phyloP scores from a whole-genome alignment of 441 rosid species.

The Croton setiger region DNA sequence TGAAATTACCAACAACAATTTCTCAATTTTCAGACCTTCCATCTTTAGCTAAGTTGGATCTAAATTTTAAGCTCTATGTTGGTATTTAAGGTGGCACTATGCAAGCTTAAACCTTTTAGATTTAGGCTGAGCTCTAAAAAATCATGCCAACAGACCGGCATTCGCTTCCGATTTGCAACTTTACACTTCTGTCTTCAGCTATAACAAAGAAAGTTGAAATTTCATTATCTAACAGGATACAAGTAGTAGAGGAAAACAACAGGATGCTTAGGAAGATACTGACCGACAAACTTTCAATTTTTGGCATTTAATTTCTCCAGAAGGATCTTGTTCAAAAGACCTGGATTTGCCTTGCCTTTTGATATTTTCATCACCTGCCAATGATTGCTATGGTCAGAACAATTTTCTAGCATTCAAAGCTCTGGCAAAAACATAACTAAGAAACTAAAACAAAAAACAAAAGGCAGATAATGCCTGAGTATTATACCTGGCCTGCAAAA shows the following conservation, averaged over 20 bases:
- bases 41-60: background rate
- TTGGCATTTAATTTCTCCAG: slow-evolving; percentile 60
- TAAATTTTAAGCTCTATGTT: background rate
- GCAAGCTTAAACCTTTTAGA: background rate
- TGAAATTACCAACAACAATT: background rate
- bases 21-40: background rate
- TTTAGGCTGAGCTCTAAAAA: background rate
- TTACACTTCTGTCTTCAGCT: background rate
- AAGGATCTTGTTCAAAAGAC: slow-evolving; percentile 76
- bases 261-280: background rate
- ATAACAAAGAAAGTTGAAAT: background rate
- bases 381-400: slow-evolving; percentile 12
- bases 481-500: slow-evolving; percentile 80
- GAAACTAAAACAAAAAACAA: background rate
- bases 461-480: background rate
- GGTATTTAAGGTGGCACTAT: background rate
- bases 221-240: background rate
- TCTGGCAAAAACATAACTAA: background rate
- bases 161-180: background rate
- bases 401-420: background rate
- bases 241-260: background rate
- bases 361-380: slow-evolving; percentile 87
- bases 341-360: slow-evolving; percentile 88
- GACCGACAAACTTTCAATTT: slow-evolving; percentile 30
- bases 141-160: background rate